Evolutionary conservation across 306 rosid species (phyloP), one percentile per base, ranked within the genome.

Genomic region (Rosa lucieae): DNA sequence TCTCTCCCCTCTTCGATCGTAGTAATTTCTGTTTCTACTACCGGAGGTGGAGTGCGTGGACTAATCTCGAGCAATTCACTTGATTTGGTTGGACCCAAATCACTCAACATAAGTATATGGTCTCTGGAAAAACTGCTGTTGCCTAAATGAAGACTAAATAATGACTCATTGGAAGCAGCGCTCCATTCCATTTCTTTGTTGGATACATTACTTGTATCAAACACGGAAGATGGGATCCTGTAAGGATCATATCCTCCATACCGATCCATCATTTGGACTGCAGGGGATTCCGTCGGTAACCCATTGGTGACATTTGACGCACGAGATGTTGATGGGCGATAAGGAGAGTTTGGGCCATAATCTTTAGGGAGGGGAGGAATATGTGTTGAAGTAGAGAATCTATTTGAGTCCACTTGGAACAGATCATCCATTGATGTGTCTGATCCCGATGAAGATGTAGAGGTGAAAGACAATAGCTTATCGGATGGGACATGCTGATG

Each of bases 61-160:
- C 74, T 78, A 49, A 79, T 44, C 84, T 52, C n/a, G 52, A 48
- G 18, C 48, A 80, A 69, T 71, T 91, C 97, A 39, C 26, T 85
- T 11, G 88, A 81, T 82, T 88, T 86, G 62, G 71, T 68, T 68
- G 74, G 70, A 59, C 18, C 15, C 29, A 73, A 35, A 43, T 89
- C 97, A 73, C 73, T 77, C 53, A 66, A 37, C 78, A 71, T 58
- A 74, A 51, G 9, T 56, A 75, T 21, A 4, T 53, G 80, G 44
- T 91, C 95, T 81, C 86, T 83, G 76, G 89, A 68, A 73, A 89
- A 87, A 84, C 95, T 94, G 29, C 18, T 35, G 59, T 82, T 88
- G 77, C 89, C 97, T 37, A 89, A 1, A 21, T 91, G 89, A 85
- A 95, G 75, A 90, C 99, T 95, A 84, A 95, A 95, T 65, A 95